These are phyloP conservation scores for Funneliformis caledonium DNA, from an alignment of 371 early-diverging fungal genomes.

Conservation along the genomic window DNA sequence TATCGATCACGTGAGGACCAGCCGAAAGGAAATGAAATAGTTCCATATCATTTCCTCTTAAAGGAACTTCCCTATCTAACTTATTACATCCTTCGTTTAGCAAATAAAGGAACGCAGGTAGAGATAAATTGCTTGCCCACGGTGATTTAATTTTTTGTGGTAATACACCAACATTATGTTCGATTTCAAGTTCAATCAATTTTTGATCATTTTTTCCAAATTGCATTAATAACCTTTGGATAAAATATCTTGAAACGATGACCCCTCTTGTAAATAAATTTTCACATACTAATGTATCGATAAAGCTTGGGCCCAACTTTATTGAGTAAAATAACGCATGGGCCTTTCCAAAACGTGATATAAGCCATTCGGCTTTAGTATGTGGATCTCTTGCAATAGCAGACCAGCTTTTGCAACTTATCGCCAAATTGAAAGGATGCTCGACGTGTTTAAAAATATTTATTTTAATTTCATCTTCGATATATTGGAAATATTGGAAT, in stretches of 20 bases:
- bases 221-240: neutral
- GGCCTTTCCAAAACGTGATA: neutral
- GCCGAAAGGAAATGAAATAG: neutral
- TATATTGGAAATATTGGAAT: too few species aligned
- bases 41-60: too few species aligned
- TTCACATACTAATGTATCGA: neutral
- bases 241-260: neutral
- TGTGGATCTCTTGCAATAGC: neutral
- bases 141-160: too few species aligned
- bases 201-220: conserved; percentile 6
- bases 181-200: neutral
- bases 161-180: neutral
- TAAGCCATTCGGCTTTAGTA: neutral
- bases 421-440: too few species aligned
- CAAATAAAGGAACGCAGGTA: too few species aligned
- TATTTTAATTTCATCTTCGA: too few species aligned
- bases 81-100: too few species aligned
- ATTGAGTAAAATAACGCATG: neutral
- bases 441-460: too few species aligned
- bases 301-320: neutral
- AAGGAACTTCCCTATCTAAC: too few species aligned
- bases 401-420: neutral
- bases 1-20: neutral
- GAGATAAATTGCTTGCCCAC: too few species aligned
- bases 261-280: neutral